Evolutionary conservation across 2,329 filamentous ascomycete species (phyloP).

Genomic region (Fusarium sp.): DNA sequence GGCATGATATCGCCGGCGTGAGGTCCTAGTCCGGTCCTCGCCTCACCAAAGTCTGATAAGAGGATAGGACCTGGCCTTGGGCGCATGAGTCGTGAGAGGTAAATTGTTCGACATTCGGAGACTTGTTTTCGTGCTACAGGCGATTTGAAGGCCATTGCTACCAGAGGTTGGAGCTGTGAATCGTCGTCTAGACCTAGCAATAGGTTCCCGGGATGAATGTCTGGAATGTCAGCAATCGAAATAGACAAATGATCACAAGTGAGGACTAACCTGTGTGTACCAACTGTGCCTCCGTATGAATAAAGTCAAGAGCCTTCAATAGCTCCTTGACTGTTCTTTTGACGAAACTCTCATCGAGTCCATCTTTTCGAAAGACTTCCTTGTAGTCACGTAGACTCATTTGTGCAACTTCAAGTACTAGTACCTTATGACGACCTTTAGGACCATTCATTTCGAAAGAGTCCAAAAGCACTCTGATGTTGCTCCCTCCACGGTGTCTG

Average conservation of each 20-base stretch:
- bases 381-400: slow-evolving; percentile 50
- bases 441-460: slow-evolving; percentile 39
- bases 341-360: slow-evolving; percentile 45
- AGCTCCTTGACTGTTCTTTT: slow-evolving; percentile 48
- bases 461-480: slow-evolving; percentile 36
- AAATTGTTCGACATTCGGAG: slow-evolving; percentile 38
- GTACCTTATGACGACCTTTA: slow-evolving; percentile 34
- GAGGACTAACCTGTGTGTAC: slow-evolving; percentile 49
- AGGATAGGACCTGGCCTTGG: slow-evolving; percentile 43
- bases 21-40: slow-evolving; percentile 41
- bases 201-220: slow-evolving; percentile 45
- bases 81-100: slow-evolving; percentile 34
- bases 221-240: slow-evolving; percentile 11
- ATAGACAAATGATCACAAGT: not conserved
- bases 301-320: slow-evolving; percentile 51
- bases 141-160: slow-evolving; percentile 40
- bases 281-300: slow-evolving; percentile 50
- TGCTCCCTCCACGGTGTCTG: not conserved
- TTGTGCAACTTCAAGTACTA: slow-evolving; percentile 43
- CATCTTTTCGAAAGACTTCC: slow-evolving; percentile 38
- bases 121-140: slow-evolving; percentile 43
- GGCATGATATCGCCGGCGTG: slow-evolving; percentile 48
- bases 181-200: slow-evolving; percentile 40
- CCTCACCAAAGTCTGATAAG: slow-evolving; percentile 47
- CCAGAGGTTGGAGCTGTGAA: slow-evolving; percentile 36